These are phyloP conservation scores for Rhododendron henanense DNA, from an alignment of 148 eudicot species.

Conservation along the genomic window DNA sequence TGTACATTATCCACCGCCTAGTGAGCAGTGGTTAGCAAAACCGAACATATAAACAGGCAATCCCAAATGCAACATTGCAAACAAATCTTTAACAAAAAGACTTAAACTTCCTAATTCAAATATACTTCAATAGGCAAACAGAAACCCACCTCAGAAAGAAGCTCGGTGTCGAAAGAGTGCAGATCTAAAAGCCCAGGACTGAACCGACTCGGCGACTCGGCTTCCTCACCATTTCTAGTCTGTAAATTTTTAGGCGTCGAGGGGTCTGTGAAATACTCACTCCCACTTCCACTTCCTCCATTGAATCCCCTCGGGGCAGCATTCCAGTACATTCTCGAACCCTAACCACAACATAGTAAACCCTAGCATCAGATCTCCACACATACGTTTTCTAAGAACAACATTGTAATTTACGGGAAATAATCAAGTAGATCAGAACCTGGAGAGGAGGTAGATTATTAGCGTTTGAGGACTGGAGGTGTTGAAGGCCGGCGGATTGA, in stretches of 20 bases:
- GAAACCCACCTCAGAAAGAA: slow-evolving; percentile 65
- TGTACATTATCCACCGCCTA: background rate
- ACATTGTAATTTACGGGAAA: background rate
- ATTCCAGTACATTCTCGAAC: slow-evolving; percentile 54
- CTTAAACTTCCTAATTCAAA: background rate
- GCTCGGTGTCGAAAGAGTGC: slow-evolving; percentile 86
- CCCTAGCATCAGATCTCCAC: slow-evolving; percentile 32
- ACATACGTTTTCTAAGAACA: background rate
- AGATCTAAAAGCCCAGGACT: slow-evolving; percentile 95
- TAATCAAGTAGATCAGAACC: slow-evolving; percentile 29
- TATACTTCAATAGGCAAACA: background rate
- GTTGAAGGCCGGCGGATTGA: slow-evolving; percentile 68
- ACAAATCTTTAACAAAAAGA: background rate
- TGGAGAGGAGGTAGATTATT: slow-evolving; percentile 31
- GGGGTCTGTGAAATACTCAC: slow-evolving; percentile 54
- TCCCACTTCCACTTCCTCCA: slow-evolving; percentile 24
- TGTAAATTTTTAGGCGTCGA: slow-evolving; percentile 45
- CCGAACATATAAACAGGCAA: background rate
- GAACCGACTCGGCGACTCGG: slow-evolving; percentile 49
- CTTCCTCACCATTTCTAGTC: slow-evolving; percentile 57
- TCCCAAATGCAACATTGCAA: background rate
- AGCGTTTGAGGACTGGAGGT: slow-evolving; percentile 38
- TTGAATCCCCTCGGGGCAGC: slow-evolving; percentile 42
- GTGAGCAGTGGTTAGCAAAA: background rate
- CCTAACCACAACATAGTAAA: slow-evolving; percentile 58